Evolutionary conservation across 2,329 filamentous ascomycete genomes (phyloP).

Genomic region (Ophiobolus disseminans): DNA sequence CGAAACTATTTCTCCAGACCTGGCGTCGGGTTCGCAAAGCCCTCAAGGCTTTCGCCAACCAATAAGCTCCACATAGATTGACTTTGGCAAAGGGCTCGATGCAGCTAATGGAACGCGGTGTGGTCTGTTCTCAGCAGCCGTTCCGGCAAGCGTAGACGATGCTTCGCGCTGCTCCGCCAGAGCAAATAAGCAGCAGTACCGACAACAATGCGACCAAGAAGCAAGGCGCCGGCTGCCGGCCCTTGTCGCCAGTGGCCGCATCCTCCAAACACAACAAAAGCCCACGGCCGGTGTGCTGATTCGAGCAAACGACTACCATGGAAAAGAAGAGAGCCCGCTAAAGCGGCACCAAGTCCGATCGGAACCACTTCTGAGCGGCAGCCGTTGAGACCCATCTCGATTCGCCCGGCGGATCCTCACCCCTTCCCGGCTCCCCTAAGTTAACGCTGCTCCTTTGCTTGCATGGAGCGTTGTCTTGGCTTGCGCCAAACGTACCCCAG

Average conservation of each 20-base stretch:
- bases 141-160: constrained; percentile 25
- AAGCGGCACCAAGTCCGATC: constrained; percentile 37
- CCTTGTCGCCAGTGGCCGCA: constrained; percentile 16
- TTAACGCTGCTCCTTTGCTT: constrained; percentile 37
- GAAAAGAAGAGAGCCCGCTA: too few species aligned
- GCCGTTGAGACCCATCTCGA: constrained; percentile 39
- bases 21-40: constrained; percentile 41
- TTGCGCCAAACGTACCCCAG: constrained; percentile 31
- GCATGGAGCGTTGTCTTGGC: constrained; percentile 40
- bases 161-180: constrained; percentile 55
- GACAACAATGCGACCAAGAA: constrained; percentile 14
- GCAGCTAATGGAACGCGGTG: constrained; percentile 38
- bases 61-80: constrained; percentile 45
- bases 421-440: constrained; percentile 36
- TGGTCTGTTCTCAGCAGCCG: constrained; percentile 33
- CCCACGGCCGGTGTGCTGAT: neutral
- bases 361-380: constrained; percentile 35
- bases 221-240: constrained; percentile 19
- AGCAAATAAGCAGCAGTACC: constrained; percentile 31
- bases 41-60: constrained; percentile 26
- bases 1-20: constrained; percentile 36
- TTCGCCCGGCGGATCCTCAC: constrained; percentile 17
- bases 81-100: constrained; percentile 39
- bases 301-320: too few species aligned
- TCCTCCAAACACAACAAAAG: neutral